Evolutionary conservation across 2,329 filamentous ascomycete species (phyloP).

Genomic region (Colletotrichum chrysophilum): DNA sequence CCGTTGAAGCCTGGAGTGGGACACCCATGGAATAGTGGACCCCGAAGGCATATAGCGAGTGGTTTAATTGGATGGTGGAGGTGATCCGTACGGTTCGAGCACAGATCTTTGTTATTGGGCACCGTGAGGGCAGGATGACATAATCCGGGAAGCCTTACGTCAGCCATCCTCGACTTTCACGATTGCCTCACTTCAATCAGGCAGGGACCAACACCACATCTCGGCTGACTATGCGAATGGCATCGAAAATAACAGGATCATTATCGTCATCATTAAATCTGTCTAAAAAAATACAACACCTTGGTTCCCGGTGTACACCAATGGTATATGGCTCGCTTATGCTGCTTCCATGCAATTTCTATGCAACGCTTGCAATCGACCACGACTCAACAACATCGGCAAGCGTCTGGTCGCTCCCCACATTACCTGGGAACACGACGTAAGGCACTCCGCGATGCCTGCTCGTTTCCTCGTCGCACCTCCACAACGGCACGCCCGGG

Average conservation of each 20-base stretch:
- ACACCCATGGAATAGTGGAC: background rate
- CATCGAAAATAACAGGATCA: background rate
- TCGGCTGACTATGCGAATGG: background rate
- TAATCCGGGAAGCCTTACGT: accelerated
- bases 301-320: background rate
- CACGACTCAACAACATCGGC: slow-evolving; percentile 44
- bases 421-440: slow-evolving; percentile 64
- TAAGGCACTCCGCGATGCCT: slow-evolving; percentile 58
- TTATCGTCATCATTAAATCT: background rate
- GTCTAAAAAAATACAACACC: background rate
- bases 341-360: background rate
- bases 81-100: accelerated
- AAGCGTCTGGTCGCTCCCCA: slow-evolving; percentile 53
- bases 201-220: background rate
- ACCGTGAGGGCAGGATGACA: background rate
- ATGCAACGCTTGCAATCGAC: slow-evolving; percentile 11
- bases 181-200: background rate
- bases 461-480: slow-evolving; percentile 56
- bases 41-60: accelerated
- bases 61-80: background rate
- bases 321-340: background rate
- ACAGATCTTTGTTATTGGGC: background rate
- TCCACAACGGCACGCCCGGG: slow-evolving; percentile 63
- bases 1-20: background rate
- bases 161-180: background rate